Percentiles rank a stretch among this genome's conserved stretches.
Evolutionary conservation across 345 rosid species (phyloP).

Genomic region (Barbarea vulgaris): DNA sequence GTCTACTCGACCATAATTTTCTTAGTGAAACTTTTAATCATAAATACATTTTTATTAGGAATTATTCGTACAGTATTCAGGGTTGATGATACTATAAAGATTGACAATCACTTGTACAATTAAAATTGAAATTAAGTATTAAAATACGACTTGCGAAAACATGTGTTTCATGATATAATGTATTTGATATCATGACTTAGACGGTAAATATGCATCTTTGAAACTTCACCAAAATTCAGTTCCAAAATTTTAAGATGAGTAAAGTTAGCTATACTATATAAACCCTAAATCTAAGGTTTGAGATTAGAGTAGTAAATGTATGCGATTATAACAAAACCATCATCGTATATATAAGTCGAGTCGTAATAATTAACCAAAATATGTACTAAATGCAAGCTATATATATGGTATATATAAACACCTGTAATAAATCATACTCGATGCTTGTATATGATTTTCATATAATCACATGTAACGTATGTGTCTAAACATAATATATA

Average conservation of each 20-base stretch:
- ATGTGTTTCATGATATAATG: not conserved
- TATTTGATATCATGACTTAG: not conserved
- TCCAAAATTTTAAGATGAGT: not conserved
- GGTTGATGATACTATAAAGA: not conserved
- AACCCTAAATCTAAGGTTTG: slow-evolving; percentile 15
- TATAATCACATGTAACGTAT: slow-evolving; percentile 6
- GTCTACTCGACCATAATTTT: not conserved
- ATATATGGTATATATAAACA: not conserved
- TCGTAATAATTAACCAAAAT: not conserved
- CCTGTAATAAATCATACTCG: not conserved
- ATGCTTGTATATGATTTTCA: not conserved
- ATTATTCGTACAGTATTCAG: not conserved
- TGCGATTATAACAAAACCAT: slow-evolving; percentile 4
- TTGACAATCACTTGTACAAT: not conserved
- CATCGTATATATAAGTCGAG: not conserved
- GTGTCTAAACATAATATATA: slow-evolving; percentile 1
- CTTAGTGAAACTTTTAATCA: not conserved
- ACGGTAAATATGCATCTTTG: not conserved
- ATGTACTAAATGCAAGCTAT: not conserved
- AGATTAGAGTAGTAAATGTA: not conserved
- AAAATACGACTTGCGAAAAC: not conserved
- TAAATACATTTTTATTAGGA: not conserved
- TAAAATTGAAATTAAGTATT: not conserved
- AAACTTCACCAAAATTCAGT: not conserved
- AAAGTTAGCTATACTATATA: slow-evolving; percentile 1